phyloP scores from a whole-genome alignment of 1,139 yeast genomes.

The Debaryomyces sp. region DNA sequence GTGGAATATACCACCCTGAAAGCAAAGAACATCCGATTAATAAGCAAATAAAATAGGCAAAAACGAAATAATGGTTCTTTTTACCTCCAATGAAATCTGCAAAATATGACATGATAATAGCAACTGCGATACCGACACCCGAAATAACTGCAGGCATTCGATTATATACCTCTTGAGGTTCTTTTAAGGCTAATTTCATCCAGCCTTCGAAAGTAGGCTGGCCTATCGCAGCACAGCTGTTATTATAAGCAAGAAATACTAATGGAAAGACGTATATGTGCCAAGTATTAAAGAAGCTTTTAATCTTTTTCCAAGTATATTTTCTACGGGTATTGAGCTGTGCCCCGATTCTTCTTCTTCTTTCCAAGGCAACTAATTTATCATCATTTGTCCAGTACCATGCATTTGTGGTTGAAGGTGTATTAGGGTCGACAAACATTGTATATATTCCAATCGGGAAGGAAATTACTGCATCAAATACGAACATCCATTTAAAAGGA shows the following conservation, averaged over 20 bases:
- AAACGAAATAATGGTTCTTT: slow-evolving; percentile 35
- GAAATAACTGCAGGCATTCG: slow-evolving; percentile 45
- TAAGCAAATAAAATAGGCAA: slow-evolving; percentile 32
- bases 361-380: slow-evolving; percentile 30
- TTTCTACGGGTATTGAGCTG: slow-evolving; percentile 46
- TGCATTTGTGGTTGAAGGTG: slow-evolving; percentile 44
- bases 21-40: slow-evolving; percentile 44
- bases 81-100: slow-evolving; percentile 44
- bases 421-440: slow-evolving; percentile 43
- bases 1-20: slow-evolving; percentile 49
- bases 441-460: slow-evolving; percentile 50
- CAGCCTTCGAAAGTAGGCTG: slow-evolving; percentile 52
- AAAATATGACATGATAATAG: slow-evolving; percentile 37
- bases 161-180: slow-evolving; percentile 40
- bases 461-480: slow-evolving; percentile 54
- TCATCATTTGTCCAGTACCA: slow-evolving; percentile 38
- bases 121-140: slow-evolving; percentile 41
- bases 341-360: slow-evolving; percentile 41
- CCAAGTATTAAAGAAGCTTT: slow-evolving; percentile 43
- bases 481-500: slow-evolving; percentile 57
- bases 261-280: slow-evolving; percentile 46
- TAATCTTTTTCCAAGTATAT: slow-evolving; percentile 41
- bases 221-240: slow-evolving; percentile 35
- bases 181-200: slow-evolving; percentile 46
- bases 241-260: slow-evolving; percentile 48